Conservation (phyloP, 352 stramenopile species). For the Phytophthora vignae region DNA sequence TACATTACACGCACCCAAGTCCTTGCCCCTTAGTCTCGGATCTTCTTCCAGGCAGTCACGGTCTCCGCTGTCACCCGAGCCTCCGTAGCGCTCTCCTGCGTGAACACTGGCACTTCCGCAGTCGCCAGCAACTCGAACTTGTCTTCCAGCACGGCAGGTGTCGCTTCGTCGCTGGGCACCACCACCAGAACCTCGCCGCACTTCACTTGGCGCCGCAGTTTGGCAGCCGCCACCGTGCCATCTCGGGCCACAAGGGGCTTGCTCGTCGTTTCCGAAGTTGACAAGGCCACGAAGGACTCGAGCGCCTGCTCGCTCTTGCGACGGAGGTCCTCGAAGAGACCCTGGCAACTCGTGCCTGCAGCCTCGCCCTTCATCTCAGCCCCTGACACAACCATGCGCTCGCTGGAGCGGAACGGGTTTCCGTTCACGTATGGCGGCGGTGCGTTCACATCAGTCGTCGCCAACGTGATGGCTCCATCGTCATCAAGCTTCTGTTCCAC, state of each 20-base stretch:
- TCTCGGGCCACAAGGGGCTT: slow-evolving; percentile 46
- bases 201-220: slow-evolving; percentile 64
- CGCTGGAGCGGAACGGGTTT: slow-evolving; percentile 69
- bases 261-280: slow-evolving; percentile 35
- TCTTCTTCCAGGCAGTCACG: slow-evolving; percentile 60
- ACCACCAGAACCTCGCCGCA: slow-evolving; percentile 66
- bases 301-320: slow-evolving; percentile 67
- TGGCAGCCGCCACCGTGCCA: slow-evolving; percentile 48
- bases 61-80: slow-evolving; percentile 54
- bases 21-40: slow-evolving; percentile 32
- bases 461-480: slow-evolving; percentile 59
- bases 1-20: slow-evolving; percentile 3
- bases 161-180: slow-evolving; percentile 49
- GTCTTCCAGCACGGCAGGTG: slow-evolving; percentile 32
- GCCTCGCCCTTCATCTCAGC: slow-evolving; percentile 2
- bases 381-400: slow-evolving; percentile 45
- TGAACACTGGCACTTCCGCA: slow-evolving; percentile 60
- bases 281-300: slow-evolving; percentile 56
- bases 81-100: slow-evolving; percentile 54
- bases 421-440: slow-evolving; percentile 69
- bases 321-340: slow-evolving; percentile 66
- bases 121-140: slow-evolving; percentile 60
- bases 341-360: slow-evolving; percentile 29
- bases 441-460: slow-evolving; percentile 77
- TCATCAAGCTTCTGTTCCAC: slow-evolving; percentile 88